Evolutionary conservation across 805 yeast species (phyloP).

Genomic region (Tetrapisispora iriomotensis): DNA sequence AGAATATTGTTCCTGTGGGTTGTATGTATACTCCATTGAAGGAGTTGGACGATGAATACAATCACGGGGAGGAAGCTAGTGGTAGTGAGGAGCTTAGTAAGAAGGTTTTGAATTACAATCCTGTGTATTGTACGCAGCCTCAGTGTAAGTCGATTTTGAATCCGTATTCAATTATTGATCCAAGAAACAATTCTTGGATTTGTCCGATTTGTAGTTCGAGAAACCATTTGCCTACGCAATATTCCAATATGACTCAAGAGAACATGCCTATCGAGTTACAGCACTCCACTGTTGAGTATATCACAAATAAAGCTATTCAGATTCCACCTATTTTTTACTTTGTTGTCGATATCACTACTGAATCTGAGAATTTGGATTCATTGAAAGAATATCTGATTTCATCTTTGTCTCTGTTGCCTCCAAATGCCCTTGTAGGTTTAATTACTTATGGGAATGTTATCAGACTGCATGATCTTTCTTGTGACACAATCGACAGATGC

Average conservation of each 20-base stretch:
- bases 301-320: conserved; percentile 68
- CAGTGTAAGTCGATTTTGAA: conserved; percentile 80
- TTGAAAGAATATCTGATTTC: conserved; percentile 71
- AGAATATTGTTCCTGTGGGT: conserved; percentile 90
- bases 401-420: conserved; percentile 73
- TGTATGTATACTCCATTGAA: conserved; percentile 91
- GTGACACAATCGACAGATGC: conserved; percentile 57
- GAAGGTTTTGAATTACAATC: conserved; percentile 68
- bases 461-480: conserved; percentile 76
- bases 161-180: conserved; percentile 76
- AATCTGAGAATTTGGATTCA: conserved; percentile 74
- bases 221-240: conserved; percentile 75
- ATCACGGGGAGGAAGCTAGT: not conserved
- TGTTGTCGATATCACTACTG: conserved; percentile 84
- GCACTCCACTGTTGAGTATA: conserved; percentile 75
- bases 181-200: conserved; percentile 67
- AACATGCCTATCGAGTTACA: conserved; percentile 74
- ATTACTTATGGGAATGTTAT: conserved; percentile 82
- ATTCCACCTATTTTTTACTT: conserved; percentile 81
- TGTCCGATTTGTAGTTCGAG: conserved; percentile 77
- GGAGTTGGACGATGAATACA: conserved; percentile 60
- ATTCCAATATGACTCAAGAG: conserved; percentile 64
- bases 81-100: not conserved
- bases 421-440: conserved; percentile 79
- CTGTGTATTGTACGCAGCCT: conserved; percentile 62